Conservation (phyloP, 164 flowering plant species). For the Sedum album region DNA sequence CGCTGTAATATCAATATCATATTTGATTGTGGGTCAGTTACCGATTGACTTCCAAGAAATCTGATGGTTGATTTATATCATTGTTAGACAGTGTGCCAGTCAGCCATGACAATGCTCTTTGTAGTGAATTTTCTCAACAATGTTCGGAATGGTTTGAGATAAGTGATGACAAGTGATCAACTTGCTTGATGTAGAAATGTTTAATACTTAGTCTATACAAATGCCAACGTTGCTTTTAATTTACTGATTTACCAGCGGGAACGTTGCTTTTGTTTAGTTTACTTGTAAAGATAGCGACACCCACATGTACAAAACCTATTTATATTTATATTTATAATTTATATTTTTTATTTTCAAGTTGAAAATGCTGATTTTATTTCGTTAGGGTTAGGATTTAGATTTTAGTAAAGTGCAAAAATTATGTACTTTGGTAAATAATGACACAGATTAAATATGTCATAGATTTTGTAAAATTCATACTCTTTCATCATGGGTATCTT, state of each 20-base stretch:
- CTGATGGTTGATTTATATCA: neutral
- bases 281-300: neutral
- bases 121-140: neutral
- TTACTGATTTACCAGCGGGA: too few relatives aligned
- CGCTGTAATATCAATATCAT: neutral
- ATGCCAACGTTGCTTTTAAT: too few relatives aligned
- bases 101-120: neutral
- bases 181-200: neutral
- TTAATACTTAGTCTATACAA: neutral
- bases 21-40: neutral
- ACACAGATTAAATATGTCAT: too few relatives aligned
- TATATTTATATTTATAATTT: too few relatives aligned
- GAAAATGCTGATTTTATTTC: too few relatives aligned
- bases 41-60: neutral
- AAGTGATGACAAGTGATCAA: neutral
- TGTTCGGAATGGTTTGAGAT: neutral
- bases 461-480: too few relatives aligned
- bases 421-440: too few relatives aligned
- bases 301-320: too few relatives aligned
- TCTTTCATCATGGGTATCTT: too few relatives aligned
- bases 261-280: neutral
- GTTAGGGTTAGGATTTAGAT: too few relatives aligned
- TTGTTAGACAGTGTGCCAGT: neutral
- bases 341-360: too few relatives aligned
- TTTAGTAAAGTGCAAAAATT: too few relatives aligned